Percentiles rank a stretch among this genome's conserved stretches.
Evolutionary conservation across 768 basidiomycete species (phyloP).

Genomic region (Clitopilus hobsonii): DNA sequence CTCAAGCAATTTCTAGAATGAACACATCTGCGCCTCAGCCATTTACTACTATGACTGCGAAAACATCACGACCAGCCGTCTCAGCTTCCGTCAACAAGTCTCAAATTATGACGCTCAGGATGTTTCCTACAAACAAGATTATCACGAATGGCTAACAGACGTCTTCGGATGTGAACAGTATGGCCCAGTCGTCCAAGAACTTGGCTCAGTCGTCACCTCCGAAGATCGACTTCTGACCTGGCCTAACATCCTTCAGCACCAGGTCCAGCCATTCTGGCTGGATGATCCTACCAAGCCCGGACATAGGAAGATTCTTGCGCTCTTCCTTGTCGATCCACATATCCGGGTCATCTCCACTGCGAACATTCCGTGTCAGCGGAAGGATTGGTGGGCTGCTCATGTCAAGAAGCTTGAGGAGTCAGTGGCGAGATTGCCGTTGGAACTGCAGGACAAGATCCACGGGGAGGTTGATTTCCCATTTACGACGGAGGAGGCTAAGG

Average conservation of each 20-base stretch:
- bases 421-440: conserved; percentile 18
- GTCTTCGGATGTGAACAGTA: conserved; percentile 14
- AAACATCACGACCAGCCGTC: conserved; percentile 23
- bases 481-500: conserved; percentile 22
- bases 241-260: conserved; percentile 31
- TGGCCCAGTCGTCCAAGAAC: conserved; percentile 12
- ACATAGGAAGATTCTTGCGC: conserved; percentile 29
- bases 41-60: conserved; percentile 19
- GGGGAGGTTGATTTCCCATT: conserved; percentile 20
- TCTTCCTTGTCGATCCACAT: conserved; percentile 30
- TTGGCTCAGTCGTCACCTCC: conserved; percentile 20
- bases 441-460: conserved; percentile 18
- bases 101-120: conserved; percentile 4
- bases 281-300: conserved; percentile 26
- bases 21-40: conserved; percentile 20
- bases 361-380: conserved; percentile 21
- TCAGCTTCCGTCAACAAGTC: conserved; percentile 23
- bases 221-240: conserved; percentile 23
- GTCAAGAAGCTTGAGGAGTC: conserved; percentile 4
- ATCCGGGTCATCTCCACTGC: conserved; percentile 18
- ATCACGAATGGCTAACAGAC: conserved; percentile 15
- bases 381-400: conserved; percentile 17
- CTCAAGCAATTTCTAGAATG: conserved; percentile 11
- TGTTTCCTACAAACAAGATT: conserved; percentile 9
- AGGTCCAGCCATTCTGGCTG: conserved; percentile 24